A percentile compares a stretch with the other conserved stretches of the same genome.
phyloP scores from a whole-genome alignment of 2,329 filamentous ascomycete genomes.

The Lachnellula hyalina region DNA sequence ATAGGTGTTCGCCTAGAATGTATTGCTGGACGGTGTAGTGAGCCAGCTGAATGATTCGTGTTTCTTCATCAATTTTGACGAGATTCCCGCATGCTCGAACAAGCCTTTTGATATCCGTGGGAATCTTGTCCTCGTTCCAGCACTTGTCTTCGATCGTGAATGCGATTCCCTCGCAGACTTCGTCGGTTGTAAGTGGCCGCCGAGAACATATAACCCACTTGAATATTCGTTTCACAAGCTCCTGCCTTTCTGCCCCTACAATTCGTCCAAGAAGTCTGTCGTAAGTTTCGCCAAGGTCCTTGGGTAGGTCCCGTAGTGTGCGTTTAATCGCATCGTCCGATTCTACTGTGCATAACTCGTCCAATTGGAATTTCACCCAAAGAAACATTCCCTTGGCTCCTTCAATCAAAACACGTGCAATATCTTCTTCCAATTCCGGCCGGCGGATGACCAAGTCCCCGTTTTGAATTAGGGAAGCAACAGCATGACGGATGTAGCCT shows the following conservation, averaged over 20 bases:
- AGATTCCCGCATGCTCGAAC: conserved; percentile 8
- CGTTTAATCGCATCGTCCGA: conserved; percentile 8
- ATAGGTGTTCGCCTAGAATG: background rate
- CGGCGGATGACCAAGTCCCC: too few species aligned
- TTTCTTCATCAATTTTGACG: conserved; percentile 5
- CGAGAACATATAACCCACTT: conserved; percentile 11
- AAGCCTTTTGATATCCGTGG: conserved; percentile 4
- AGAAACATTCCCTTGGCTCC: conserved; percentile 3
- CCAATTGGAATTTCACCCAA: conserved; percentile 14
- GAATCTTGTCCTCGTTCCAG: conserved; percentile 5
- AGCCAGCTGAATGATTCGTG: conserved; percentile 4
- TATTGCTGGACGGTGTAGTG: conserved; percentile 11
- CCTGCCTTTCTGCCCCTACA: background rate
- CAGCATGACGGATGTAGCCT: too few species aligned
- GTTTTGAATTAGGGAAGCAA: too few species aligned
- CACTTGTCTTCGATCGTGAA: conserved; percentile 8
- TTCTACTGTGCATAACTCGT: conserved; percentile 9
- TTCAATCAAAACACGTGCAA: too few species aligned
- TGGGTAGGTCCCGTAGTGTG: conserved; percentile 9
- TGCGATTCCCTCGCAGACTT: conserved; percentile 10
- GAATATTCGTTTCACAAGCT: conserved; percentile 11
- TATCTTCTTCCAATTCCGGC: too few species aligned
- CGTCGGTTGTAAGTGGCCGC: conserved; percentile 8
- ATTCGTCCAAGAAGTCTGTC: conserved; percentile 10
- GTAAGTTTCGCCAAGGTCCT: conserved; percentile 11